Base-by-base conservation (phyloP, 176 grass and related monocot species). In the Calamus simplicifolius region DNA sequence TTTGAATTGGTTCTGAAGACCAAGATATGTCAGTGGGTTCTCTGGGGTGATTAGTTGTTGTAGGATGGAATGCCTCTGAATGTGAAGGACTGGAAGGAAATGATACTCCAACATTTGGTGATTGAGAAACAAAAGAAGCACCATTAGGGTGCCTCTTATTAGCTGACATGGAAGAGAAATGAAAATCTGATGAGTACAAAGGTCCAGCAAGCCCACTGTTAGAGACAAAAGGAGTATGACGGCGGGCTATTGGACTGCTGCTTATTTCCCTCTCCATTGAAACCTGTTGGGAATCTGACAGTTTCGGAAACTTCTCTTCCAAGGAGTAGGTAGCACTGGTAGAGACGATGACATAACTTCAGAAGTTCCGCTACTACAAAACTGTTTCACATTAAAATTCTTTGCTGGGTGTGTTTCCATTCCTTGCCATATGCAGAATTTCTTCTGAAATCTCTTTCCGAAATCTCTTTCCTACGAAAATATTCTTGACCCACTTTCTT, bases 91-190 rank as follows among this genome's bases (percentile, higher is more conserved):
- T 67, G 19, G 73, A 18, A 0, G 29, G 14, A 13, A 79, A 57
- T 55, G 74, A 82, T 51, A 29, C 59, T 59, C 70, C 74, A 35
- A 25, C 52, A 79, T 64, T 63, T 8, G 69, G 62, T 18, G 19
- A 27, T 50, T 78, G 84, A 75, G 74, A 75, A 78, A 51, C 67
- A 53, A 82, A 82, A 35, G 70, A 30, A 50, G 60, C 49, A 67
- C 50, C 51, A 63, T 72, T 73, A 59, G 60, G 58, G 62, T 81
- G 79, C 19, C 56, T 59, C 57, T 83, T 76, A 43, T 60, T 68
- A 60, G 74, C 68, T 56, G 74, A 66, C 35, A 43, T 43, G 12
- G 35, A 43, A 13, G 35, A 43, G 35, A 43, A 43, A 43, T 43
- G 35, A 43, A 43, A 10, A 25, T 62, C 30, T 58, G 70, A 69